Evolutionary conservation across 2,329 filamentous ascomycete species (phyloP), one percentile per base, ranked within the genome.

Genomic region (Talaromyces sp.): DNA sequence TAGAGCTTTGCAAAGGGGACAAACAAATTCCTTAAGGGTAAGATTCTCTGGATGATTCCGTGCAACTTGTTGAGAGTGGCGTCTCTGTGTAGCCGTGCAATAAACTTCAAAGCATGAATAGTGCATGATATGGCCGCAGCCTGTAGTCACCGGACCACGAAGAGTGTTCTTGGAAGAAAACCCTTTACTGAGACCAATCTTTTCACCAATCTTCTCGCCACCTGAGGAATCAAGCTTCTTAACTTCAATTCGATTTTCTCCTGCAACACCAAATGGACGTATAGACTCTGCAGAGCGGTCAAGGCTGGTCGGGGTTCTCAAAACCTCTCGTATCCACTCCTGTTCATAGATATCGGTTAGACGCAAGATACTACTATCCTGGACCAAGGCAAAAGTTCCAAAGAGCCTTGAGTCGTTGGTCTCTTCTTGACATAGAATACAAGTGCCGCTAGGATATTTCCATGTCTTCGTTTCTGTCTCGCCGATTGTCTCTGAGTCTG

Each of bases 51-150:
- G 94, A 67, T 97, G 94, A 67, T 96, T 91, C 14, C 94, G 85
- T 8, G 94, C 92, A 73, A 99, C 96, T 72, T 99, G 94, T 68
- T 94, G 91, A 21, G 85, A 85, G 71, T 99, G 95, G 43, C 94
- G 85, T 62, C 92, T 84, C 57, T 88, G 82, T 0, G 91, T 96
- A 3, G 93, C 91, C 52, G 90, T 85, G 65, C 91, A 89, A 70
- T 97, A 99, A 46, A 89, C 85, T 69, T 97, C 92, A 71, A 99
- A 99, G 76, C 94, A 99, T 66, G 85, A 87, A 72, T 90, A 97
- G 74, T 99, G 94, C 94, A 99, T 99, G 69, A 99, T 95, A 73
- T 99, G 94, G 2, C 94, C 94, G 74, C 94, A 99, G 10, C 93
- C 91, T 38, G 90, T 90, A 11, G 92, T 90, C 1, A 97, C 88